phyloP scores from a whole-genome alignment of 345 rosid species.

The Eucalyptus sideroxylon region DNA sequence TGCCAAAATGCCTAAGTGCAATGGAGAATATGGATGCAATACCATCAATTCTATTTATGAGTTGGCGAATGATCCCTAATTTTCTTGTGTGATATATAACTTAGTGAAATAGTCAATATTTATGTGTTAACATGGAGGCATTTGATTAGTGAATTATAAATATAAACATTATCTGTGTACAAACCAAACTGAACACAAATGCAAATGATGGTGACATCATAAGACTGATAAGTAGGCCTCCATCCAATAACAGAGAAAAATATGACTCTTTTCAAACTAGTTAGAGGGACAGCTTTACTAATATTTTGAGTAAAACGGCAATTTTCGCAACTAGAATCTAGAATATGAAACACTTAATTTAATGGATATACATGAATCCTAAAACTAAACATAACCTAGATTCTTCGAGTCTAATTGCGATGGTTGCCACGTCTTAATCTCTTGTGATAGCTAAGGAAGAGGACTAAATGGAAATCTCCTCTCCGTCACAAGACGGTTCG shows the following conservation, averaged over 20 bases:
- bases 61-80: not conserved
- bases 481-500: not conserved
- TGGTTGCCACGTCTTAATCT: not conserved
- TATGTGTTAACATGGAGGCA: not conserved
- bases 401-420: not conserved
- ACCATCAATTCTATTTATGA: not conserved
- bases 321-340: not conserved
- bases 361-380: not conserved
- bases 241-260: not conserved
- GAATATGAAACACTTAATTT: not conserved
- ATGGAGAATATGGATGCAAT: not conserved
- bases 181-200: not conserved
- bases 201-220: not conserved
- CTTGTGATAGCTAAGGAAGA: not conserved
- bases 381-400: not conserved
- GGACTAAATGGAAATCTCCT: not conserved
- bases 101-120: not conserved
- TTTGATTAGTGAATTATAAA: not conserved
- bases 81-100: not conserved
- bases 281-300: not conserved
- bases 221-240: not conserved
- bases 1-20: not conserved
- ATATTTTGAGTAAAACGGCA: not conserved
- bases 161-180: not conserved
- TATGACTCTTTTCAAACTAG: not conserved